phyloP scores from a whole-genome alignment of 148 eudicot species.

The Dianthus caryophyllus region DNA sequence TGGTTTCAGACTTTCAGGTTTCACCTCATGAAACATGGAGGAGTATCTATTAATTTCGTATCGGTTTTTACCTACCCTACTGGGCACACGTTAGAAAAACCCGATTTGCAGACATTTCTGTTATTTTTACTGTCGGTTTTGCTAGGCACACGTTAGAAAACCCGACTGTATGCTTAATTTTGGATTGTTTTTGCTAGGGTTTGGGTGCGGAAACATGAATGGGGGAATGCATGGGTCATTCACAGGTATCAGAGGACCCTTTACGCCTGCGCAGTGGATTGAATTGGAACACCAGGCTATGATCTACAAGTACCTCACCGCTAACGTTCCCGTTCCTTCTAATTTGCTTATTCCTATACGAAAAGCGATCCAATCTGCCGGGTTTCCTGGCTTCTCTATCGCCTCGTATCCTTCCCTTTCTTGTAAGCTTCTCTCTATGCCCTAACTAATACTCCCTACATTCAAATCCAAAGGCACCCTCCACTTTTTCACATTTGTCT shows the following conservation, averaged over 20 bases:
- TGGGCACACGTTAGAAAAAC: no score
- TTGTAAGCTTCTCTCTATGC: constrained; percentile 35
- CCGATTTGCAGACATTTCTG: no score
- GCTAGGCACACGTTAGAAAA: no score
- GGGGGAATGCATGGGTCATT: constrained; percentile 44
- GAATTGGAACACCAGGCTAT: constrained; percentile 90
- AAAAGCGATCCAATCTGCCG: constrained; percentile 52
- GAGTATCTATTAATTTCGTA: no score
- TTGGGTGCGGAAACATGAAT: constrained; percentile 41
- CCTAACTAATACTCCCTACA: no score
- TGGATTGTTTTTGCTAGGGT: constrained; percentile 30
- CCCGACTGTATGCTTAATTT: no score
- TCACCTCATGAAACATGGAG: no score
- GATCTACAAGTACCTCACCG: constrained; percentile 72
- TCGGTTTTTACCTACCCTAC: no score
- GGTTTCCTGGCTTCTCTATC: constrained; percentile 48
- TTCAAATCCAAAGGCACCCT: neutral
- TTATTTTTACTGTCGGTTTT: no score
- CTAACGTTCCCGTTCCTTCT: constrained; percentile 77
- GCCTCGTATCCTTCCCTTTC: constrained; percentile 62
- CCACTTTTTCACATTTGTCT: no score
- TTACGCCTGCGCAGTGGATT: constrained; percentile 83
- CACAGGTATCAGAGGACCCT: constrained; percentile 56
- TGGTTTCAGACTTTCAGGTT: no score
- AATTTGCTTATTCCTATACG: constrained; percentile 62